Evolutionary conservation across 2,329 filamentous ascomycete species (phyloP).

Genomic region (Pyricularia grisea): DNA sequence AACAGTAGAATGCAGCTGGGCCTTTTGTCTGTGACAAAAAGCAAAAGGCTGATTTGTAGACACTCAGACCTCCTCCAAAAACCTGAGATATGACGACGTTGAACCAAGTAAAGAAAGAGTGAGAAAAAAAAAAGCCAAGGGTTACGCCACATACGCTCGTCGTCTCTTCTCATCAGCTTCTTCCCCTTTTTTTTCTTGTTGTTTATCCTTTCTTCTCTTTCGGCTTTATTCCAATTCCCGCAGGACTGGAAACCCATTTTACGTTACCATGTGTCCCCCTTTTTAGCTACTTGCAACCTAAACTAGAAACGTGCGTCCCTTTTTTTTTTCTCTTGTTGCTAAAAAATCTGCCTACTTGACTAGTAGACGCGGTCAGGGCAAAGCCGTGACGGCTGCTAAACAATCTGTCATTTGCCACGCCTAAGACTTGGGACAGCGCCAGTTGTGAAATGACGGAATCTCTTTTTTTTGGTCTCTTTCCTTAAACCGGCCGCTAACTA

Average conservation of each 20-base stretch:
- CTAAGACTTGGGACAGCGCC: not conserved
- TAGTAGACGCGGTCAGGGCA: not conserved
- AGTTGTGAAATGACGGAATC: not conserved
- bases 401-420: not conserved
- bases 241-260: not conserved
- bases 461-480: not conserved
- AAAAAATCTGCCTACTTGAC: not conserved
- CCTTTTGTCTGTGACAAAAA: not conserved
- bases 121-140: not conserved
- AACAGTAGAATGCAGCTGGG: not conserved
- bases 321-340: not conserved
- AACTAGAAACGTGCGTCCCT: not conserved
- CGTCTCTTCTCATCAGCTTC: not conserved
- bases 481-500: not conserved
- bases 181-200: not conserved
- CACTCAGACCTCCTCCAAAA: not conserved
- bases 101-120: not conserved
- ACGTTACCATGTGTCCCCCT: too few relatives aligned
- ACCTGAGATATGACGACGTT: not conserved
- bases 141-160: not conserved
- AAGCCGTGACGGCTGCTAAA: not conserved
- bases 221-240: not conserved
- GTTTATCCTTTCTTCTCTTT: not conserved
- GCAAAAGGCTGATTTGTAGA: not conserved
- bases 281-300: not conserved